Percentiles rank a stretch among this genome's conserved stretches.
Evolutionary conservation across 768 basidiomycete species (phyloP).

Genomic region (Leucocoprinus leucothites): DNA sequence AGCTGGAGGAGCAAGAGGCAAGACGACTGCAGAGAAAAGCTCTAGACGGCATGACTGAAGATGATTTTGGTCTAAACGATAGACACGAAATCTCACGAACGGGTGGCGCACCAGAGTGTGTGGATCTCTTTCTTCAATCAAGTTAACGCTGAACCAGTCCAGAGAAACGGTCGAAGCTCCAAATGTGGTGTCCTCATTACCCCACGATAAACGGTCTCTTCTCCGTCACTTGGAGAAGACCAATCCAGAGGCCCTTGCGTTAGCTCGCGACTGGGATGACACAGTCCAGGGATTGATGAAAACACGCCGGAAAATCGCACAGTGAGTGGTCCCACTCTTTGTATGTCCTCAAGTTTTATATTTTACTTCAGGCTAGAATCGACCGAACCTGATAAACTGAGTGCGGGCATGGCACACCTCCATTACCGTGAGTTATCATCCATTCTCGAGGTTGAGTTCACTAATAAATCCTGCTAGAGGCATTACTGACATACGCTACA

Average conservation of each 20-base stretch:
- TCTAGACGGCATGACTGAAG: conserved; percentile 66
- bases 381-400: conserved; percentile 47
- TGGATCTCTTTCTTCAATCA: conserved; percentile 8
- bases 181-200: conserved; percentile 32
- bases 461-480: conserved; percentile 49
- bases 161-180: conserved; percentile 40
- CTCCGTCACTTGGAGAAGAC: conserved; percentile 71
- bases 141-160: background rate
- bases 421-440: conserved; percentile 73
- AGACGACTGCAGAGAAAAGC: conserved; percentile 73
- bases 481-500: conserved; percentile 85
- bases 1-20: conserved; percentile 87
- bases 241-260: conserved; percentile 73
- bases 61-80: conserved; percentile 83
- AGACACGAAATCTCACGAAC: conserved; percentile 35
- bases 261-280: conserved; percentile 84
- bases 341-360: background rate
- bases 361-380: conserved; percentile 40
- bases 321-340: conserved; percentile 35
- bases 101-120: conserved; percentile 30
- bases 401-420: conserved; percentile 72
- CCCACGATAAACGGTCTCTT: conserved; percentile 56
- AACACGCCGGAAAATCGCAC: conserved; percentile 48
- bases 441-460: background rate
- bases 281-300: conserved; percentile 51